phyloP scores from a whole-genome alignment of 192 early-diverging fungal species.

The Nowakowskiella sp. region DNA sequence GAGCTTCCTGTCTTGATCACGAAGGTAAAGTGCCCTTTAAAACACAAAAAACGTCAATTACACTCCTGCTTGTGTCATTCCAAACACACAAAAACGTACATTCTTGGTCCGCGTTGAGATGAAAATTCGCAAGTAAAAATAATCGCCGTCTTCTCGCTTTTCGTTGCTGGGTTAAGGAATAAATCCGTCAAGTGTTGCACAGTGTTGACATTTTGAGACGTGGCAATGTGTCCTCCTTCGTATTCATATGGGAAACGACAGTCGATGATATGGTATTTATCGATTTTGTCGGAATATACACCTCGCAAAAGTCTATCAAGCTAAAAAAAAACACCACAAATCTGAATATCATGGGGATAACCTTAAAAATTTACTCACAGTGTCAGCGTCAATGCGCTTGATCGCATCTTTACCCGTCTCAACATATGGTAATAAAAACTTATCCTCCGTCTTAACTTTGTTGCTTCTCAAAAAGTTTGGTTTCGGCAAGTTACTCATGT shows the following conservation, averaged over 20 bases:
- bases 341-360: neutral
- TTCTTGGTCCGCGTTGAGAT: conserved; percentile 66
- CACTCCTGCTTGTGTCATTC: neutral
- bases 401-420: conserved; percentile 44
- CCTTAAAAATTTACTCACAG: conserved; percentile 20
- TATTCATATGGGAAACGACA: conserved; percentile 85
- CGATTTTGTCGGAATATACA: conserved; percentile 43
- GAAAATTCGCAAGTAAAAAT: conserved; percentile 88
- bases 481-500: too few relatives aligned
- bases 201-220: conserved; percentile 63
- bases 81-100: conserved; percentile 38
- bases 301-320: conserved; percentile 61
- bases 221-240: conserved; percentile 72
- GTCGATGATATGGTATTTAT: conserved; percentile 65
- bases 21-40: conserved; percentile 59
- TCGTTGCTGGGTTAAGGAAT: conserved; percentile 43
- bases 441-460: too few relatives aligned
- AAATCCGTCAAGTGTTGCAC: conserved; percentile 48
- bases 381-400: conserved; percentile 51
- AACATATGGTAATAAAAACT: conserved; percentile 6
- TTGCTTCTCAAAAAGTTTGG: too few relatives aligned
- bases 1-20: conserved; percentile 62
- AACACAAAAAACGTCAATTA: neutral
- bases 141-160: conserved; percentile 43
- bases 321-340: conserved; percentile 18